A percentile compares a stretch with the other conserved stretches of the same genome.
These are phyloP conservation scores for Penicillium ochrochloron DNA, from an alignment of 495 filamentous ascomycete species.

Conservation along the genomic window DNA sequence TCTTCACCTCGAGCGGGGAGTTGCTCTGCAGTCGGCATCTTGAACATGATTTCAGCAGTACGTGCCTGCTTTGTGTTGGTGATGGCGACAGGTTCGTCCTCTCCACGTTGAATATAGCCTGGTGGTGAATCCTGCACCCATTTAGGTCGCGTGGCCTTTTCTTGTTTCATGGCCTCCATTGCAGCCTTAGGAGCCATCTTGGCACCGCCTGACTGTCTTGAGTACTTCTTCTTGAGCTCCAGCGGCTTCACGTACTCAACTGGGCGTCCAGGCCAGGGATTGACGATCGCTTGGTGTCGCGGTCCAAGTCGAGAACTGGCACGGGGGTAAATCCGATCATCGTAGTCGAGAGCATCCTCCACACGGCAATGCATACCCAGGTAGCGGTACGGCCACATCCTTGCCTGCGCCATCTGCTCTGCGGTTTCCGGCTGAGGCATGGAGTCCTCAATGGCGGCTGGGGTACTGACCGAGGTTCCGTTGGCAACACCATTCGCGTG, in stretches of 20 bases:
- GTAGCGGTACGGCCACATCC: constrained; percentile 96
- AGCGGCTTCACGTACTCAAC: constrained; percentile 88
- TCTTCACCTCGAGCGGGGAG: constrained; percentile 53
- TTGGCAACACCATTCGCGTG: constrained; percentile 48
- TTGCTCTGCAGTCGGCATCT: constrained; percentile 55
- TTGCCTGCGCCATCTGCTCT: constrained; percentile 89
- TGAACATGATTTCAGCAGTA: constrained; percentile 59
- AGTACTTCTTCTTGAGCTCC: constrained; percentile 79
- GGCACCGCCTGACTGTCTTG: constrained; percentile 62
- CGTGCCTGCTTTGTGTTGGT: constrained; percentile 54
- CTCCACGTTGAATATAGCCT: constrained; percentile 83
- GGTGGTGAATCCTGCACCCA: constrained; percentile 91
- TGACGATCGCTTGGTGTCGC: constrained; percentile 87
- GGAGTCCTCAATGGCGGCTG: constrained; percentile 55
- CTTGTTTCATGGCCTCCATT: constrained; percentile 76
- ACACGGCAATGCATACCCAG: constrained; percentile 93
- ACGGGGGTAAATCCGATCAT: constrained; percentile 96
- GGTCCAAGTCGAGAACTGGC: constrained; percentile 92
- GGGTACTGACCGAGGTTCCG: constrained; percentile 62
- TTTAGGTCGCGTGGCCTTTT: constrained; percentile 79
- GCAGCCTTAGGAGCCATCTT: constrained; percentile 77
- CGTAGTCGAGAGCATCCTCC: constrained; percentile 95
- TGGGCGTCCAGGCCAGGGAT: constrained; percentile 79
- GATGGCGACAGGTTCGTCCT: constrained; percentile 63
- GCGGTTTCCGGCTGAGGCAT: constrained; percentile 74